Evolutionary conservation across 352 stramenopile genomes (phyloP).

Genomic region (Lagenidium giganteum): DNA sequence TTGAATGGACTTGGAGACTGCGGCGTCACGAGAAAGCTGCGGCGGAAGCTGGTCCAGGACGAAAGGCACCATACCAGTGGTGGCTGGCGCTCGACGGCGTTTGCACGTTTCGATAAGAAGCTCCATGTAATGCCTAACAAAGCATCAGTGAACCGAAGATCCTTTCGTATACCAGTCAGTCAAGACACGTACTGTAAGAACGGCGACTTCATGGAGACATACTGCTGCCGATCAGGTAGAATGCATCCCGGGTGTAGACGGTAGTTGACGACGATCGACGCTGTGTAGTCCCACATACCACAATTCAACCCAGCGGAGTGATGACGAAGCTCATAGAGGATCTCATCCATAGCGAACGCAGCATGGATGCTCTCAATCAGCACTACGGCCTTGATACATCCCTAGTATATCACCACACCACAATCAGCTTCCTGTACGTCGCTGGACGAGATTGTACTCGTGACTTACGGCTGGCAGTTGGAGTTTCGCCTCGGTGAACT

Average conservation of each 20-base stretch:
- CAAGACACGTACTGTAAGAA: slow-evolving; percentile 36
- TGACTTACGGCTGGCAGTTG: slow-evolving; percentile 63
- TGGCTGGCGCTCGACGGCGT: slow-evolving; percentile 89
- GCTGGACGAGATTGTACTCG: background rate
- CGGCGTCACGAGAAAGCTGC: slow-evolving; percentile 44
- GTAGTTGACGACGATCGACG: slow-evolving; percentile 95
- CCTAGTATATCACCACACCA: too few relatives aligned
- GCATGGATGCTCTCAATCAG: slow-evolving; percentile 97
- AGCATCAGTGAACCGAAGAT: slow-evolving; percentile 1
- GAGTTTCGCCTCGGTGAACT: slow-evolving; percentile 85
- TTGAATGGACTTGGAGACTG: slow-evolving; percentile 72
- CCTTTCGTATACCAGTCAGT: background rate
- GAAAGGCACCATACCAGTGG: slow-evolving; percentile 95
- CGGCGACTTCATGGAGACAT: slow-evolving; percentile 63
- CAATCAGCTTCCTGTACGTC: too few relatives aligned
- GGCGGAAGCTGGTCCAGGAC: slow-evolving; percentile 89
- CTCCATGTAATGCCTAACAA: slow-evolving; percentile 84
- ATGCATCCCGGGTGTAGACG: slow-evolving; percentile 74
- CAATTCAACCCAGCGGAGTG: slow-evolving; percentile 96
- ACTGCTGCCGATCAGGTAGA: slow-evolving; percentile 88
- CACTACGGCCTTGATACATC: slow-evolving; percentile 87
- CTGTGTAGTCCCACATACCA: slow-evolving; percentile 97
- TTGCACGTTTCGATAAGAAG: slow-evolving; percentile 93
- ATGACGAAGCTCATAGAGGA: slow-evolving; percentile 92
- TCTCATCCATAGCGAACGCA: slow-evolving; percentile 97